Evolutionary conservation across 2,329 filamentous ascomycete genomes (phyloP), one percentile per base, ranked within the genome.

Genomic region (Spiromastix sp.): DNA sequence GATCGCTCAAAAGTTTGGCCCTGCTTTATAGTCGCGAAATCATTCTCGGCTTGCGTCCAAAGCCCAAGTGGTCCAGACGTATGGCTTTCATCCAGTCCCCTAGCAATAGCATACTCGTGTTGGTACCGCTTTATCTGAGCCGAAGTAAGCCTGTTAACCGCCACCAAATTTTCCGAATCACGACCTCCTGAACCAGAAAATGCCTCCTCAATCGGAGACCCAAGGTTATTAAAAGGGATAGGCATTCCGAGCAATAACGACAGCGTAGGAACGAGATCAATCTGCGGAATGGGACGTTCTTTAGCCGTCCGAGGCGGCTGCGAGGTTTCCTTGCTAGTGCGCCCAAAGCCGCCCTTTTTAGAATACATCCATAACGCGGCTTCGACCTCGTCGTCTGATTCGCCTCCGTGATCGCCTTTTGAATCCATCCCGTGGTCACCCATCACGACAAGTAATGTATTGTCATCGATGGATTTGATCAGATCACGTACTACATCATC

Each of bases 331-430:
- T 74, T 63, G 32, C 74, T 68, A 2, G 76, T 82, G 25, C 86
- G 78, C 11, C 91, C 91, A 57, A 98, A 98, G 7, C 84, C 59
- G 0, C 78, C 77, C 47, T 76, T 79, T 58, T 87, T 93, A 1
- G 91, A 93, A 57, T 96, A 98, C 86, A 98, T 93, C 89, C 91
- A 98, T 30, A 98, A 60, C 2, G 91, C 86, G 37, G 91, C 86
- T 58, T 98, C 79, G 5, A 98, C 76, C 57, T 98, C 91, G 44
- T 96, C 86, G 47, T 95, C 85, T 20, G 89, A 95, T 64, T 98
- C 91, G 36, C 91, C 91, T n/a, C 91, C 91, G 53, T 98, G 91
- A 47, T 98, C 91, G 12, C 91, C 91, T 63, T 98, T 96, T 41
- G 74, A 68, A 57, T 98, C 91, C 91, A 98, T 98, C 8, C 91